Evolutionary conservation across 345 rosid species (phyloP).

Genomic region (Linum lewisii): DNA sequence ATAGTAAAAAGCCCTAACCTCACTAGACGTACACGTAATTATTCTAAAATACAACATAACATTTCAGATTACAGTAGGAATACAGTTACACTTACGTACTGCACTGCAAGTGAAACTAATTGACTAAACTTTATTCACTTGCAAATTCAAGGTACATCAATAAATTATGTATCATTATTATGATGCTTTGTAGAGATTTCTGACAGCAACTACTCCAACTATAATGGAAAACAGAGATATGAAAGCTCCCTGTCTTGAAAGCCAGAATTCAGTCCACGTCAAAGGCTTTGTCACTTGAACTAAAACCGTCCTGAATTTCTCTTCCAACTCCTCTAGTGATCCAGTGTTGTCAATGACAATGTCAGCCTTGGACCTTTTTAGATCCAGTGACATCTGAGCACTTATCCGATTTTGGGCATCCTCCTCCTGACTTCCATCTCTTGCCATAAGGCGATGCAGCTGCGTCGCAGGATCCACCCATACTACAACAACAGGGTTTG

Average conservation of each 20-base stretch:
- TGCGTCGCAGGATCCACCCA: conserved; percentile 73
- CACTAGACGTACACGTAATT: no score
- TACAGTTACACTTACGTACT: no score
- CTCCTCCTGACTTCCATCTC: conserved; percentile 52
- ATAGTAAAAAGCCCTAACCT: no score
- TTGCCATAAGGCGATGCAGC: conserved; percentile 59
- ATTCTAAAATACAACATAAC: no score
- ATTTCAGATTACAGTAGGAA: no score
- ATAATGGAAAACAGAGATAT: conserved; percentile 34
- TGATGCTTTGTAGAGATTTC: conserved; percentile 13
- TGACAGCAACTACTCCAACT: conserved; percentile 37
- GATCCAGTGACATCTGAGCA: conserved; percentile 78
- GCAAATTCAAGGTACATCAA: background rate
- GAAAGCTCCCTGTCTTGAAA: conserved; percentile 70
- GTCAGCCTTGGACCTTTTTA: conserved; percentile 59
- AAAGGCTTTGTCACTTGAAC: conserved; percentile 49
- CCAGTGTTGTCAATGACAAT: conserved; percentile 76
- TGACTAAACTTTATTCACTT: background rate
- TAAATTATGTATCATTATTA: background rate
- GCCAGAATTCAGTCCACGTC: conserved; percentile 76
- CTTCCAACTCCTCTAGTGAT: conserved; percentile 50
- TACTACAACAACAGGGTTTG: conserved; percentile 65
- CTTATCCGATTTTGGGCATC: conserved; percentile 68
- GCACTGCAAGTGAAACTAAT: no score
- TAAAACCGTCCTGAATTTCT: conserved; percentile 43